Conservation (phyloP, 2,329 filamentous ascomycete genomes). For the Acephala macrosclerotiorum region DNA sequence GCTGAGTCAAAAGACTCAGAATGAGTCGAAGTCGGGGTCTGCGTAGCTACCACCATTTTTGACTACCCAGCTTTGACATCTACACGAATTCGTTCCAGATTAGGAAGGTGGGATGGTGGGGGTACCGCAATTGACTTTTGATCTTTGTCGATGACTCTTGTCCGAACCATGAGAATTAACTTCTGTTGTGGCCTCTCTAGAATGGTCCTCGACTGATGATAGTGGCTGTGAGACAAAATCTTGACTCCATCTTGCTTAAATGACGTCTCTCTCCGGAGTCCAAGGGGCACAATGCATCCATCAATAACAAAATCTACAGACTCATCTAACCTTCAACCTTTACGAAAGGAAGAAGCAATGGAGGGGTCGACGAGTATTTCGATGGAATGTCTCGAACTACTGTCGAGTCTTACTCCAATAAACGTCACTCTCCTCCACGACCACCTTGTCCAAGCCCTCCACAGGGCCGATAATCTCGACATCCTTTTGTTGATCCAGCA, state of each 20-base stretch:
- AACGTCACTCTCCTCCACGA: constrained; percentile 53
- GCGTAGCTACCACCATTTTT: background rate
- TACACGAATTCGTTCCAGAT: background rate
- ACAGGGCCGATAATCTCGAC: constrained; percentile 58
- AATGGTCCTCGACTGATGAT: too few species aligned
- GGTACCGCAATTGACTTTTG: background rate
- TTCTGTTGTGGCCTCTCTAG: too few species aligned
- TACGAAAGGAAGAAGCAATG: background rate
- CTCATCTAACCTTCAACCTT: too few species aligned
- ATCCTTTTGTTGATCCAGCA: constrained; percentile 55
- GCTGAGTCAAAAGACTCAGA: constrained; percentile 10
- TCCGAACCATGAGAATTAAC: background rate
- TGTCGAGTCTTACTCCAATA: constrained; percentile 52
- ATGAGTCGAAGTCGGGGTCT: constrained; percentile 18
- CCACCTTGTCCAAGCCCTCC: constrained; percentile 51
- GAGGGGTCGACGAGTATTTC: too few species aligned
- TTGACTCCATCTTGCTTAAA: background rate
- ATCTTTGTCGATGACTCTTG: background rate
- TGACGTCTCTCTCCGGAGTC: background rate
- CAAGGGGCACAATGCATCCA: too few species aligned
- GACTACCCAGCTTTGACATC: background rate
- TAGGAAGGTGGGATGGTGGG: constrained; percentile 3
- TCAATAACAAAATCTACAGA: too few species aligned
- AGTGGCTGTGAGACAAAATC: background rate
- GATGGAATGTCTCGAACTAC: constrained; percentile 2